A percentile compares a stretch with the other conserved stretches of the same genome.
Evolutionary conservation across 768 basidiomycete genomes (phyloP).

Genomic region (Boletus barrowsii): DNA sequence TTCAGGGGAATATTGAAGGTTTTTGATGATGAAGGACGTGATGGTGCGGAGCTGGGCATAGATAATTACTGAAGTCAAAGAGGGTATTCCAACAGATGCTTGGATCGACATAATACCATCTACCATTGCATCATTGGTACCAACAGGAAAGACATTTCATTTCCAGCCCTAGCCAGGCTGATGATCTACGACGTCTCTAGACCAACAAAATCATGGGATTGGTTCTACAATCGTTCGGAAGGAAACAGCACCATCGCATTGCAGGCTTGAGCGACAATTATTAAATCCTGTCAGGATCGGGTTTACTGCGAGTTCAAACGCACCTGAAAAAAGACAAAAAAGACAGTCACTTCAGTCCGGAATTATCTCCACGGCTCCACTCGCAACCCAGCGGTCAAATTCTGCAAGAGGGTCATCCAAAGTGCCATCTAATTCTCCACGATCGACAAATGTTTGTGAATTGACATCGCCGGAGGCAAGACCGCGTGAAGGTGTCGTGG

Average conservation of each 20-base stretch:
- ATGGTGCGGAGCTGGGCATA: background rate
- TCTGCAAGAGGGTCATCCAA: conserved; percentile 56
- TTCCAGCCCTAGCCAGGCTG: background rate
- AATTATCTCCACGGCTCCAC: conserved; percentile 58
- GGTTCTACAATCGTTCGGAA: background rate
- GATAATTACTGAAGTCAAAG: background rate
- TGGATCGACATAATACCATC: no score
- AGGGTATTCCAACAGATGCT: background rate
- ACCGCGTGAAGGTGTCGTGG: background rate
- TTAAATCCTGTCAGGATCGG: no score
- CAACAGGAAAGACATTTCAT: background rate
- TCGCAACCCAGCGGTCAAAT: conserved; percentile 66
- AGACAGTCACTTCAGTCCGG: conserved; percentile 13
- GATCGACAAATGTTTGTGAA: background rate
- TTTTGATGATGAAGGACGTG: conserved; percentile 45
- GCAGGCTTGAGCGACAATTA: background rate
- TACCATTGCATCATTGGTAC: no score
- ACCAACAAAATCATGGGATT: background rate
- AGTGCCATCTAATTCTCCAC: conserved; percentile 8
- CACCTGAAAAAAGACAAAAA: background rate
- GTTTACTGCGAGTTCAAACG: background rate
- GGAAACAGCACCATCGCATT: no score
- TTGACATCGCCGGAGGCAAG: background rate
- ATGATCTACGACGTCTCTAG: background rate
- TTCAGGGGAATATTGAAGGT: conserved; percentile 60